Evolutionary conservation across 2,329 filamentous ascomycete species (phyloP), one percentile per base, ranked within the genome.

Genomic region (Penicillium janthinellum): DNA sequence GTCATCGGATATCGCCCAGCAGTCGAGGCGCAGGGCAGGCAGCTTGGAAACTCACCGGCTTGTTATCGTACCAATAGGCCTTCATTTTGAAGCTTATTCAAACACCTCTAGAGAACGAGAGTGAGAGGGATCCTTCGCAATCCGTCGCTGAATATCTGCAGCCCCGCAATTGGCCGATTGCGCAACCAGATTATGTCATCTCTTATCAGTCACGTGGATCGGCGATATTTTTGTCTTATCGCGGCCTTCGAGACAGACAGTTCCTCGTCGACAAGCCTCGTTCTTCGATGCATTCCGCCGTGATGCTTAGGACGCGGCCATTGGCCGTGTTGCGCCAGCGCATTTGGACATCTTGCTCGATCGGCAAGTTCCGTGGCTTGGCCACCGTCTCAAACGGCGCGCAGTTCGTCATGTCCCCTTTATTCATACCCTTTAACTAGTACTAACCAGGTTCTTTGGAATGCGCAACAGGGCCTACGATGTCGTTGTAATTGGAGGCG

Each of bases 401-500:
- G 25, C 72, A 72, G 78, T 80, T 72, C 37, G 71, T 60, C 17
- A 54, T 45, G 50, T 37, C 47, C 44, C 38, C 31, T 48, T 50
- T 54, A 25, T 39, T 25, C 15, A 5, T 39, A 22, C 22, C 37
- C 39, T 38, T 14, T 37, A 6, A 28, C 6, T 41, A n/a, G n/a
- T 51, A 17, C 61, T 67, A 38, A 65, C 35, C 34, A 17, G 37
- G 8, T 12, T 20, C 20, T 10, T 54, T 53, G 25, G 34, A 8
- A 11, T 17, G 7, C 14, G 6, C 12, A 42, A 54, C 50, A 91
- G 89, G 59, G 83, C 86, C 1, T 96, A 90, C 73, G 94, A 99
- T 84, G 95, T 99, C 52, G 84, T 99, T 38, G 93, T 99, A 2
- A 92, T 99, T 63, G 95, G 95, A 56, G 95, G 95, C 61, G 95